phyloP scores from a whole-genome alignment of 1,284 basidiomycete genomes.

The Testicularia cyperi region DNA sequence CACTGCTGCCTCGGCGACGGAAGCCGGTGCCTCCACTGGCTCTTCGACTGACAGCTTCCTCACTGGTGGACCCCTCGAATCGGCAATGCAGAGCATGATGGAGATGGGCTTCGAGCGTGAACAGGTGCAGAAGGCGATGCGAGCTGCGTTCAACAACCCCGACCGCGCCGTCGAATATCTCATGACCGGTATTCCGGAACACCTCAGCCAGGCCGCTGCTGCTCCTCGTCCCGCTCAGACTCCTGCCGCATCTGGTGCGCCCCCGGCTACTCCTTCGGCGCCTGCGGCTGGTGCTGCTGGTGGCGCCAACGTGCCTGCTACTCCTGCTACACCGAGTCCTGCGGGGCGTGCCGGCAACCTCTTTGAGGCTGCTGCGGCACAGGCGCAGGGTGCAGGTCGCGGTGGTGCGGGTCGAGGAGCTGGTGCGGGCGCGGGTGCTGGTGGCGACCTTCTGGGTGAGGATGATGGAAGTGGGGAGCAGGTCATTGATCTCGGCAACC shows the following conservation, averaged over 20 bases:
- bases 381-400: conserved; percentile 33
- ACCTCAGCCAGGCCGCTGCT: conserved; percentile 34
- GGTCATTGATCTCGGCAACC: conserved; percentile 56
- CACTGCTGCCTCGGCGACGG: conserved; percentile 3
- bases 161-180: conserved; percentile 97
- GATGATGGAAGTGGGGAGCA: conserved; percentile 53
- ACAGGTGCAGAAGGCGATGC: conserved; percentile 78
- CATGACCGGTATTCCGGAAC: conserved; percentile 67
- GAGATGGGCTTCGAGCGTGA: conserved; percentile 89
- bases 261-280: conserved; percentile 63
- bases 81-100: conserved; percentile 65
- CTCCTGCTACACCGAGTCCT: conserved; percentile 34
- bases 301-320: conserved; percentile 32
- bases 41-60: conserved; percentile 24
- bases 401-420: conserved; percentile 10
- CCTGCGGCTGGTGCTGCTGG: conserved; percentile 60
- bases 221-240: conserved; percentile 55
- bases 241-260: conserved; percentile 72
- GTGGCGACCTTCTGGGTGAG: conserved; percentile 37
- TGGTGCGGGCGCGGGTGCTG: conserved; percentile 22
- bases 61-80: conserved; percentile 49
- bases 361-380: conserved; percentile 61
- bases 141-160: conserved; percentile 96
- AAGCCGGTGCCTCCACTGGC: not conserved
- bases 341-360: conserved; percentile 57